phyloP scores from a whole-genome alignment of 202 grass and related monocot genomes.

The Alloteropsis angusta region DNA sequence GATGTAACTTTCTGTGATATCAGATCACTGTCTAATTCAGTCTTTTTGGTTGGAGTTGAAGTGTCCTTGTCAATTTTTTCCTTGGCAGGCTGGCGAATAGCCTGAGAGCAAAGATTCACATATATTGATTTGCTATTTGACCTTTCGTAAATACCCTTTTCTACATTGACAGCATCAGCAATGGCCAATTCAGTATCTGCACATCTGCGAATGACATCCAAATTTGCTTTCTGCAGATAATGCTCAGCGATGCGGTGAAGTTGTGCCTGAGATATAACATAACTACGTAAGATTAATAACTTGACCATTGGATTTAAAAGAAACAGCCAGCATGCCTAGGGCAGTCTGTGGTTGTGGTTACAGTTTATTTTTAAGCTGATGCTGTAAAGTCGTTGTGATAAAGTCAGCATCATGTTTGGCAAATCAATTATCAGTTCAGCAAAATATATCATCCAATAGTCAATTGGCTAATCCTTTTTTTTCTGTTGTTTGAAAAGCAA shows the following conservation, averaged over 20 bases:
- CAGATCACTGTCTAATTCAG: conserved; percentile 25
- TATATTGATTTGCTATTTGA: conserved; percentile 88
- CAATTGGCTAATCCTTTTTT: background rate
- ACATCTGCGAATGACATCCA: conserved; percentile 53
- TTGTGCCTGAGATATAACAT: conserved; percentile 63
- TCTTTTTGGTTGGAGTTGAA: conserved; percentile 17
- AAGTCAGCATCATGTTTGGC: background rate
- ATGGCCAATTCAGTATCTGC: conserved; percentile 95
- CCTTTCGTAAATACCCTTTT: conserved; percentile 65
- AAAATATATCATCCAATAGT: background rate
- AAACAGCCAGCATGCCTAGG: background rate
- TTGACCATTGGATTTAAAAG: background rate
- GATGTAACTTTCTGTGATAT: conserved; percentile 9
- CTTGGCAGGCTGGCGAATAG: conserved; percentile 47
- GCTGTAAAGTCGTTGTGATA: background rate
- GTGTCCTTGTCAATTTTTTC: conserved; percentile 26
- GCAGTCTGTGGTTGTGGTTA: background rate
- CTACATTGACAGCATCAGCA: conserved; percentile 87
- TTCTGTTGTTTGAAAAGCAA: conserved; percentile 6
- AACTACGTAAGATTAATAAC: conserved; percentile 20
- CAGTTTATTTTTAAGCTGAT: background rate
- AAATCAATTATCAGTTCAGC: background rate
- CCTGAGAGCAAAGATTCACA: conserved; percentile 82
- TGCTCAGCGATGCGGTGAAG: conserved; percentile 69
- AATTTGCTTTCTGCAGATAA: conserved; percentile 77